Percentiles rank a stretch among this genome's conserved stretches.
Conservation (phyloP, 2,329 filamentous ascomycete species). For the Ophiosphaerella herpotricha region DNA sequence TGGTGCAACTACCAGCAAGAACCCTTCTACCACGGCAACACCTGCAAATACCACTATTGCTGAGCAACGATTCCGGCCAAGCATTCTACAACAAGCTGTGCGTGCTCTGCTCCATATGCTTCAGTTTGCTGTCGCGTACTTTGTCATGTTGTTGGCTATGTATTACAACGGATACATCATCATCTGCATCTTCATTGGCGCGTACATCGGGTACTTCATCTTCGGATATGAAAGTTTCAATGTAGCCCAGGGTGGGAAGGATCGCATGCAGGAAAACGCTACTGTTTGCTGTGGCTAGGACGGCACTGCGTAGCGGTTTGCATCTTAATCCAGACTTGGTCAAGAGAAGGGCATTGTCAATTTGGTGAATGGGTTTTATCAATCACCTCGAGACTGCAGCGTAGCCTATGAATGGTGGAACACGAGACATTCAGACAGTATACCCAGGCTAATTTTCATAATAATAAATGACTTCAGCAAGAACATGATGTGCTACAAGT, state of each 20-base stretch:
- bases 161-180: conserved; percentile 75
- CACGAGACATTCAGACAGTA: too few species aligned
- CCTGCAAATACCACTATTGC: conserved; percentile 1
- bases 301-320: not conserved
- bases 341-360: too few species aligned
- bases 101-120: conserved; percentile 72
- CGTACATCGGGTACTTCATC: conserved; percentile 42
- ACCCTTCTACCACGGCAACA: conserved; percentile 8
- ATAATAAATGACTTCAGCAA: too few species aligned
- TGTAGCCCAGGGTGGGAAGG: conserved; percentile 25
- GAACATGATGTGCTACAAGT: too few species aligned
- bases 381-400: too few species aligned
- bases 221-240: conserved; percentile 44
- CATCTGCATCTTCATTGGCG: conserved; percentile 46
- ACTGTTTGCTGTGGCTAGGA: conserved; percentile 42
- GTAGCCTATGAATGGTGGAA: too few species aligned
- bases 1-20: conserved; percentile 9
- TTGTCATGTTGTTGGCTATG: conserved; percentile 75
- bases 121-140: conserved; percentile 78
- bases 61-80: conserved; percentile 55
- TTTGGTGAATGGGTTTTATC: too few species aligned
- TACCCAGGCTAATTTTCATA: too few species aligned
- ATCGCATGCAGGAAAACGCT: conserved; percentile 41
- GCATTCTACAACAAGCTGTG: conserved; percentile 67
- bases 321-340: too few species aligned